Evolutionary conservation across 2,329 filamentous ascomycete genomes (phyloP), one percentile per base, ranked within the genome.

Genomic region (Leptographium galeiforme): DNA sequence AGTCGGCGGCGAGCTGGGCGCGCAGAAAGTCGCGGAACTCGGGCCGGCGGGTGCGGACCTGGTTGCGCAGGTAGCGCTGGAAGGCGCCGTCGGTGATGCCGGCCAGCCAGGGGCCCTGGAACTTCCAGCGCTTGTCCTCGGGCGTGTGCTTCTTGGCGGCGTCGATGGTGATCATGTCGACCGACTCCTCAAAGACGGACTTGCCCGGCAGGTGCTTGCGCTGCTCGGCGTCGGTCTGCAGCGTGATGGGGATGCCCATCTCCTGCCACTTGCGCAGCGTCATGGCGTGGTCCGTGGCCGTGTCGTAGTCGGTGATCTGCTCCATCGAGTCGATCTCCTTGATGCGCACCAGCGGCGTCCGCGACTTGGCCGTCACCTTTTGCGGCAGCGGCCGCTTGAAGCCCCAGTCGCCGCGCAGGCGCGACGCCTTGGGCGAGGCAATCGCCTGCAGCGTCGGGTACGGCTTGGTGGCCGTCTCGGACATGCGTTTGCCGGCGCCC

Each of bases 241-340:
- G 19, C 14, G 57, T 59, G 56, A 95, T 71, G 7, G 87, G 81
- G 52, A 95, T 70, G 55, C 80, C 77, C 65, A 96, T 74, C 66
- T 95, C 87, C 65, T 89, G 85, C 72, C 85, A 96, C 72, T 96
- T 97, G 64, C 82, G 75, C 53, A 94, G 72, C 8, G 88, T 89
- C 60, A 89, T 72, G 51, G 83, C 79, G 68, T 95, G 88, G 66
- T 95, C 88, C 54, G 84, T 79, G 0, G 89, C 86, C 40, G 87
- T 89, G 58, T 81, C 76, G 68, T 89, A 97, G 63, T 96, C 89
- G 63, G 90, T 95, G 60, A 96, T 77, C 66, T 89, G 85, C 68
- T 96, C 89, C 61, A 82, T 78, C 2, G 88, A 87, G 71, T 97
- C 91, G 58, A 95, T 77, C 56, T 85, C 78, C 62, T 81, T 82